Base-by-base conservation (phyloP, 1,284 basidiomycete species). In the Afroboletus lepidellus region DNA sequence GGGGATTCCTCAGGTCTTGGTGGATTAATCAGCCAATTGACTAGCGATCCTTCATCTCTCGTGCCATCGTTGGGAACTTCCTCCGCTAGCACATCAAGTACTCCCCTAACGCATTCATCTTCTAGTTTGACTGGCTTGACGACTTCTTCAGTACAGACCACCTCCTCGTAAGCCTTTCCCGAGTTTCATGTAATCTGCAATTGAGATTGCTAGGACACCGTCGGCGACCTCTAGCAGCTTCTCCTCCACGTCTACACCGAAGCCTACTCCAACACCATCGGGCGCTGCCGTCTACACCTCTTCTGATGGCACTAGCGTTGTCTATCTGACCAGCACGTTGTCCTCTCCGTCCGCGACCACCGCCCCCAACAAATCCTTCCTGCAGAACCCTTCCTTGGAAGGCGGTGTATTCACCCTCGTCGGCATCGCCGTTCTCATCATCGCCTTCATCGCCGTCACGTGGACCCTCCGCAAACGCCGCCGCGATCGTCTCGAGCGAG, bases 321-420 rank as follows among this genome's bases (percentile, higher is more conserved):
- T 70, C 48, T 69, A 69, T 43, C 25, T 69, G 45, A 69, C 66
- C 36, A 65, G 55, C 43, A 56, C 54, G 5, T 50, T 55, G 16
- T 50, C 60, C 36, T 41, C 48, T 20, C 27, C 60, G 16, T 60
- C 68, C 37, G 23, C 60, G n/a, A 59, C 60, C 0, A 46, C 61
- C 21, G 34, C 64, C 27, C 41, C 69, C 11, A 47, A 62, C 20
- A 66, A 71, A 20, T 64, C 74, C 20, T 88, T 88, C 71, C 63
- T 87, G 39, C 67, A 80, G 55, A 84, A 88, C 68, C 85, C 83
- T 65, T 72, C 78, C 13, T 71, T 84, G 21, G 77, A 79, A 30
- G 80, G 80, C 8, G 68, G 78, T 15, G 74, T 87, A 13, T 85
- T 88, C 57, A 70, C 74, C 21, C 54, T 83, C n/a, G 73, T 74